These are phyloP conservation scores for Dothideomycetes sp. DNA, from an alignment of 2,329 filamentous ascomycete genomes.

Conservation along the genomic window DNA sequence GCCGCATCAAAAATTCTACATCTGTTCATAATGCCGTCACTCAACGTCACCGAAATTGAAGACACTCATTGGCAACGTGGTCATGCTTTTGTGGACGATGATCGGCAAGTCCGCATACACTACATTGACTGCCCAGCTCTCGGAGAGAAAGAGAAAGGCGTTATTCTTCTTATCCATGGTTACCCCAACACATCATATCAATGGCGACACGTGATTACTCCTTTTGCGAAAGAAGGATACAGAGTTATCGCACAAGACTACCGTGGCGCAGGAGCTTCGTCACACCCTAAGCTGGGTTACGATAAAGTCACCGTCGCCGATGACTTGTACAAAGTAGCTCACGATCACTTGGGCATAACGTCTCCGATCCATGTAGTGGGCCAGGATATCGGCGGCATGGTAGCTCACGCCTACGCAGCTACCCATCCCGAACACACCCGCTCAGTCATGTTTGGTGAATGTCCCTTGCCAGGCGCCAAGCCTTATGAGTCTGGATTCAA, in stretches of 20 bases:
- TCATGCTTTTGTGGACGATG: conserved; percentile 3
- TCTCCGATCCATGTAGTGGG: conserved; percentile 33
- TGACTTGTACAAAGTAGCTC: conserved; percentile 25
- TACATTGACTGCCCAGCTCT: conserved; percentile 15
- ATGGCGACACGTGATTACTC: conserved; percentile 28
- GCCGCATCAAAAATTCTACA: too few relatives aligned
- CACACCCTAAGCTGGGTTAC: conserved; percentile 25
- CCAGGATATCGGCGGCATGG: conserved; percentile 39
- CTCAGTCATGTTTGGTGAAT: conserved; percentile 32
- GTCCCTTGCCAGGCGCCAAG: conserved; percentile 27
- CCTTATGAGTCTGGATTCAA: conserved; percentile 19
- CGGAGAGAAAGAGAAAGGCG: conserved; percentile 17
- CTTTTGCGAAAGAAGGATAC: conserved; percentile 27
- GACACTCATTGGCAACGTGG: conserved; percentile 3
- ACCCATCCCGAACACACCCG: conserved; percentile 23
- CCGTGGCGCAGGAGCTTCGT: conserved; percentile 26
- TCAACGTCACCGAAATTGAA: conserved; percentile 3
- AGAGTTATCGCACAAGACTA: conserved; percentile 29
- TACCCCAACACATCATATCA: conserved; percentile 38
- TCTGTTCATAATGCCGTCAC: conserved; percentile 6
- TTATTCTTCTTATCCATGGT: conserved; percentile 36
- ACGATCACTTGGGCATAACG: conserved; percentile 21
- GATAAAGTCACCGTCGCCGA: conserved; percentile 30
- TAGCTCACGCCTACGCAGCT: conserved; percentile 31
- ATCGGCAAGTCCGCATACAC: conserved; percentile 14